Percentiles rank a stretch among this genome's conserved stretches.
phyloP scores from a whole-genome alignment of 2,329 filamentous ascomycete genomes.

The Chrysoporthe puriensis region DNA sequence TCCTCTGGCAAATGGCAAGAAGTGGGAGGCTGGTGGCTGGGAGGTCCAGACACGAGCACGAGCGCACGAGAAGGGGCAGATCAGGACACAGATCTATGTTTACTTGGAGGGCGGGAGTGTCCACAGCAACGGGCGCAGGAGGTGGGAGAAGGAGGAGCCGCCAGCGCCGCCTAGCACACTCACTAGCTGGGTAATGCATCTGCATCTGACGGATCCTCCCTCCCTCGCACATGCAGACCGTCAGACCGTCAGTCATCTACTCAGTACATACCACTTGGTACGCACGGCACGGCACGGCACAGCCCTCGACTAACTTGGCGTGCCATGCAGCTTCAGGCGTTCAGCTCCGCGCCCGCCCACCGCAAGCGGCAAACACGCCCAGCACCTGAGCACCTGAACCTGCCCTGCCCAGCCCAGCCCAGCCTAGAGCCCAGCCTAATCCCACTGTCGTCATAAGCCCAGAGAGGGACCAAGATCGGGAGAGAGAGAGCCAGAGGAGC shows the following conservation, averaged over 20 bases:
- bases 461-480: neutral
- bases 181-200: neutral
- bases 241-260: too few relatives aligned
- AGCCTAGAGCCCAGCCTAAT: conserved; percentile 3
- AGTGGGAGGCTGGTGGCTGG: conserved; percentile 12
- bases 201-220: neutral
- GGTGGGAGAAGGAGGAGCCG: neutral
- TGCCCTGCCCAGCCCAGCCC: neutral
- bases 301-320: too few relatives aligned
- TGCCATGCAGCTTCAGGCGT: conserved; percentile 5
- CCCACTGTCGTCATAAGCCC: conserved; percentile 13
- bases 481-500: too few relatives aligned
- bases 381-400: too few relatives aligned
- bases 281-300: too few relatives aligned
- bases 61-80: neutral
- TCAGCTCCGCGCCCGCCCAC: neutral
- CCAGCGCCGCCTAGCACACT: neutral
- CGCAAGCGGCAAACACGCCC: neutral
- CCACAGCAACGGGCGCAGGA: conserved; percentile 14
- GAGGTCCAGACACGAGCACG: conserved; percentile 7
- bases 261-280: too few relatives aligned
- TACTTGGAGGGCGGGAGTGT: conserved; percentile 5
- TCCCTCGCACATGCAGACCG: too few relatives aligned
- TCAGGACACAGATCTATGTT: conserved; percentile 6
- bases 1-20: conserved; percentile 12